A percentile compares a stretch with the other conserved stretches of the same genome.
Evolutionary conservation across 257 asterid species (phyloP).

Genomic region (Lycium ferocissimum): DNA sequence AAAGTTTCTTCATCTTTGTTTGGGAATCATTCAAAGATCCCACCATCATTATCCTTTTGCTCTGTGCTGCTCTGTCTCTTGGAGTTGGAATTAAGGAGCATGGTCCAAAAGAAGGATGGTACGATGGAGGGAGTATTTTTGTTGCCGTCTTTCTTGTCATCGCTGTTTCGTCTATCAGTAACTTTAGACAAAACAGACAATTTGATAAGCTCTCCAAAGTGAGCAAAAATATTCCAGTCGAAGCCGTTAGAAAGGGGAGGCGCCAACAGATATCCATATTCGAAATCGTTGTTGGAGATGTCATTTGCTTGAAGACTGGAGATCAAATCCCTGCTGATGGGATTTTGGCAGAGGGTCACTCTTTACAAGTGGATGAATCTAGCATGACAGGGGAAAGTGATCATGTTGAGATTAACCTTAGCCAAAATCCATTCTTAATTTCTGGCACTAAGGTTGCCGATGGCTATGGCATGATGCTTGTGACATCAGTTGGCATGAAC

Average conservation of each 20-base stretch:
- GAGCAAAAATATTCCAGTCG: constrained; percentile 43
- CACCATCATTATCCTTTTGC: constrained; percentile 42
- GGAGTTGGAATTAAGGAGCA: constrained; percentile 51
- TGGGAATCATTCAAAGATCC: constrained; percentile 49
- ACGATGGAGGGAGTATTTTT: constrained; percentile 53
- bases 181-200: constrained; percentile 48
- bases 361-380: constrained; percentile 46
- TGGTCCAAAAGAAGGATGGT: constrained; percentile 51
- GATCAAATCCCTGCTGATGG: constrained; percentile 64
- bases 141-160: constrained; percentile 49
- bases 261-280: constrained; percentile 44
- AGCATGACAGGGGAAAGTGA: constrained; percentile 57
- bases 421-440: constrained; percentile 47
- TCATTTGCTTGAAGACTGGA: constrained; percentile 53
- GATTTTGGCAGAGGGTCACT: constrained; percentile 48
- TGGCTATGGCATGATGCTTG: constrained; percentile 56
- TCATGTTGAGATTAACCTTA: constrained; percentile 39
- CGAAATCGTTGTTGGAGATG: constrained; percentile 54
- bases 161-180: constrained; percentile 43
- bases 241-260: constrained; percentile 47
- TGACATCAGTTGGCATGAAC: constrained; percentile 54
- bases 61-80: constrained; percentile 50
- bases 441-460: constrained; percentile 53
- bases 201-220: constrained; percentile 43
- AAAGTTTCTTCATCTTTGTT: constrained; percentile 36